Percentiles rank a stretch among this genome's conserved stretches.
Conservation (phyloP, 495 filamentous ascomycete species). For the Aspergillus carlsbadensis region DNA sequence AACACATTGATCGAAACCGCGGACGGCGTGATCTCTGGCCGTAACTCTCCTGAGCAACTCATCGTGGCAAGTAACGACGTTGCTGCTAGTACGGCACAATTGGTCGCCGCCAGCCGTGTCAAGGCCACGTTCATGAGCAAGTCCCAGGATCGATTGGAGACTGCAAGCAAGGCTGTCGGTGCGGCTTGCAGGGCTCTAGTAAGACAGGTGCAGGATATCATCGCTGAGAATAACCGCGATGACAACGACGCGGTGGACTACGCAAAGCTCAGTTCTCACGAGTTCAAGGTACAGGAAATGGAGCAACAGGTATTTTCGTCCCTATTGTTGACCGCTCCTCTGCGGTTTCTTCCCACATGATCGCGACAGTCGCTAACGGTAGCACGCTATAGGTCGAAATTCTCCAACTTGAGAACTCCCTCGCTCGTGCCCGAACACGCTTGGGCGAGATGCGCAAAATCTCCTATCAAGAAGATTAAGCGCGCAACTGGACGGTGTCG, state of each 20-base stretch:
- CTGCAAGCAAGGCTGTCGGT: constrained; percentile 89
- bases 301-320: constrained; percentile 81
- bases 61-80: constrained; percentile 98
- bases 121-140: constrained; percentile 98
- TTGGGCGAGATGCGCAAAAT: constrained; percentile 99
- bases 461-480: constrained; percentile 82
- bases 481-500: background rate
- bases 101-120: constrained; percentile 91
- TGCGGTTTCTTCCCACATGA: constrained; percentile 9
- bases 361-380: background rate
- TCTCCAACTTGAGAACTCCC: constrained; percentile 85
- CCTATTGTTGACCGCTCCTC: background rate
- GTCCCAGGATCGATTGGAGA: constrained; percentile 87
- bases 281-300: constrained; percentile 99
- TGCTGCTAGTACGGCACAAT: constrained; percentile 90
- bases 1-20: constrained; percentile 97
- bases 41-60: constrained; percentile 92
- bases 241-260: constrained; percentile 82
- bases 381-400: constrained; percentile 79
- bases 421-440: constrained; percentile 75
- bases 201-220: constrained; percentile 91
- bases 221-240: constrained; percentile 76
- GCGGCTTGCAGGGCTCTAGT: constrained; percentile 84
- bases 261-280: constrained; percentile 78
- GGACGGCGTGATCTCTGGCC: constrained; percentile 87